Evolutionary conservation across 768 basidiomycete genomes (phyloP), one percentile per base, ranked within the genome.

Genomic region (Mycena latifolia): DNA sequence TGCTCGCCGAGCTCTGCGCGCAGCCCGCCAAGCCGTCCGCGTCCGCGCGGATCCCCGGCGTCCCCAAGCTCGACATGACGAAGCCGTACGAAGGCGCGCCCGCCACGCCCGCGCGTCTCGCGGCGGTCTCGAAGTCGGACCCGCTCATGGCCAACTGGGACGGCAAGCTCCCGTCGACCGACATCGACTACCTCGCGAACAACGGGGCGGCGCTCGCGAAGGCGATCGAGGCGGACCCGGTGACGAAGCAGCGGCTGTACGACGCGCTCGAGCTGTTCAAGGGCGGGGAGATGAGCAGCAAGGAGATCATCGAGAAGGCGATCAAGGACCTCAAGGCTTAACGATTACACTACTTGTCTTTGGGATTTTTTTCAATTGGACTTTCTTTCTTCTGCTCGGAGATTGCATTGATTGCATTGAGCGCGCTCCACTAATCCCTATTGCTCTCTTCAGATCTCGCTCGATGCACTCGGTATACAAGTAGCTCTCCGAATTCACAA

Each of bases 241-340:
- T 77, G 63, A 72, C 78, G 28, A 74, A 74, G 28, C 72, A 79
- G 52, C 79, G 80, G 67, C 67, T 82, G 28, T 67, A 67, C 24
- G 80, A 80, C 55, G 78, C 80, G 47, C 68, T 81, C 33, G 66
- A 69, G 69, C 75, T 79, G 15, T 81, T 82, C 67, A 75, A 72
- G 14, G 75, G 74, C 65, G 75, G 72, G n/a, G 81, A 81, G 73
- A 17, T 65, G 50, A 62, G 48, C 48, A 52, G 39, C 39, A 64
- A 27, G 55, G 24, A 24, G 28, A 18, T 51, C 2, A 54, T 57
- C 20, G 55, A 64, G 22, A 45, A 45, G 43, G 55, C 39, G 25
- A 39, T 50, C 37, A 9, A 39, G 17, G 37, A 17, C 37, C 17
- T 39, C 37, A 17, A 39, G 17, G 37, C 10, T 18, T 39, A 39